These are phyloP conservation scores for Cercospora zeae-maydis DNA, from an alignment of 2,329 filamentous ascomycete genomes.

Conservation along the genomic window DNA sequence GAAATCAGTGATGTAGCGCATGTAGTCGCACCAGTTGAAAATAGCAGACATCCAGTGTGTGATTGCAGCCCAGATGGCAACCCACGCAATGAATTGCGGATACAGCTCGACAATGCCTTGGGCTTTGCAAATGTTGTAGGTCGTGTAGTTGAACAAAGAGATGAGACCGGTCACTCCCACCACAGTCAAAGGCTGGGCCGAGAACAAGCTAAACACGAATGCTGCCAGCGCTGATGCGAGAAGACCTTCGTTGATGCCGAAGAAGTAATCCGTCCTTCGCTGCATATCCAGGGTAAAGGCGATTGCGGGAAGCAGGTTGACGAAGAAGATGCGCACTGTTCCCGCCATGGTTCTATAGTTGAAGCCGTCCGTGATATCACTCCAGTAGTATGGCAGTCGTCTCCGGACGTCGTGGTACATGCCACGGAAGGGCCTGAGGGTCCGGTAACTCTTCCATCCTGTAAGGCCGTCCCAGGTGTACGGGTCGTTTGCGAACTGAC, in stretches of 20 bases:
- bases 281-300: conserved; percentile 59
- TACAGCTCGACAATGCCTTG: conserved; percentile 50
- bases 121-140: conserved; percentile 53
- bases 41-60: conserved; percentile 56
- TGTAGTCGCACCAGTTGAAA: conserved; percentile 55
- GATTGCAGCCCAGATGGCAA: conserved; percentile 55
- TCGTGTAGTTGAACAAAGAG: conserved; percentile 56
- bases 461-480: conserved; percentile 37
- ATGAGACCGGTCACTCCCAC: conserved; percentile 57
- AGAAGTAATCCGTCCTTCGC: conserved; percentile 51
- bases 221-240: conserved; percentile 55
- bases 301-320: conserved; percentile 56
- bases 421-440: conserved; percentile 47
- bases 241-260: conserved; percentile 55
- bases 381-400: conserved; percentile 54
- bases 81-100: conserved; percentile 55
- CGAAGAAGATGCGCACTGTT: conserved; percentile 58
- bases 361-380: conserved; percentile 54
- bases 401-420: conserved; percentile 55
- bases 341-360: conserved; percentile 55
- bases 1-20: conserved; percentile 58
- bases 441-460: conserved; percentile 38
- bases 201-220: conserved; percentile 52
- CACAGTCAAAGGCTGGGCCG: conserved; percentile 54
- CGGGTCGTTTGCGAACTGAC: conserved; percentile 33